Base-by-base conservation (phyloP, 164 flowering plant species). In the Sedum album region DNA sequence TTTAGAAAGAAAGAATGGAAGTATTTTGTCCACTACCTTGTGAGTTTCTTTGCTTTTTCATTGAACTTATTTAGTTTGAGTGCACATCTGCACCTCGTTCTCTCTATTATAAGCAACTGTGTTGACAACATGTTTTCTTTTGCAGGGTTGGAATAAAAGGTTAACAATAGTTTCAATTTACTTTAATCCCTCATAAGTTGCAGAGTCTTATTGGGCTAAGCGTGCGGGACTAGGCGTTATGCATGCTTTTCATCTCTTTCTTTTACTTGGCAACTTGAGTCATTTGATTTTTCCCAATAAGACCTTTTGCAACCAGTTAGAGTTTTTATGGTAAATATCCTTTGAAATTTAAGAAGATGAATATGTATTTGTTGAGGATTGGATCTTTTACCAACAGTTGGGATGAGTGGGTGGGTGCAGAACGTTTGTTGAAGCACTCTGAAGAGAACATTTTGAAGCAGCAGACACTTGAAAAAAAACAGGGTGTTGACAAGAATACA, bases 121-220 rank as follows among this genome's bases (percentile, higher is more conserved):
- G 28, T 21, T 65, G 30, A 57, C 62, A 10, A 2, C 5, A 5
- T 28, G 2, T 64, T 51, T 60, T 67, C 10, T 74, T 76, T 81
- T 82, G 83, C 93, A 91, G 95, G 97, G 97, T 35, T 91, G 95
- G 97, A 91, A 80, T 74, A 89, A 89, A 85, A 86, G 80, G 97
- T 91, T 82, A 81, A 93, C 78, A 67, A 42, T 53, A 60, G 31
- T 65, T 69, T 31, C 63, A 23, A 18, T 71, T 35, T 44, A 63
- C 23, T 0, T 30, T 49, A n/a, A 31, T 48, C 36, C 49, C 31
- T 26, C 8, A 2, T 11, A 25, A 26, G 1, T 73, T 42, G 42
- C 38, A 36, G 38, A 57, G 18, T 55, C 61, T 1, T 55, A 28
- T 25, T 55, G 28, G 26, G 2, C 4, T 21, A 14, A 26, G 30